These are phyloP conservation scores for Eucalyptus virginea DNA, from an alignment of 345 rosid species.

Conservation along the genomic window DNA sequence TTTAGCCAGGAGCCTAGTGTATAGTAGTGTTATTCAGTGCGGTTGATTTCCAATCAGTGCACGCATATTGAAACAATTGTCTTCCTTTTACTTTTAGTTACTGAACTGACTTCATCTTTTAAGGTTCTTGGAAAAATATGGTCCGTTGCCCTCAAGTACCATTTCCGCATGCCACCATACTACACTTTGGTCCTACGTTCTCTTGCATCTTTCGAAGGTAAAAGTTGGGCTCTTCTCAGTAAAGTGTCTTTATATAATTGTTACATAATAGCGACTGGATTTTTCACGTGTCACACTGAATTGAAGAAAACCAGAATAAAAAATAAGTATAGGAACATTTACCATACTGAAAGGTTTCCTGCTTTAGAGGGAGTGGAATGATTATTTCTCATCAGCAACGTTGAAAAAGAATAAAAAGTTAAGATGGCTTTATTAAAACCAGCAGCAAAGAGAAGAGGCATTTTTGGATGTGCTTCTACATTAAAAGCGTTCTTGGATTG, in stretches of 20 bases:
- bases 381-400: neutral
- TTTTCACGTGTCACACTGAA: neutral
- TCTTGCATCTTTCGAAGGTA: constrained; percentile 96
- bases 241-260: neutral
- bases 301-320: neutral
- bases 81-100: neutral
- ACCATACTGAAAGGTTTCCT: neutral
- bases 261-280: neutral
- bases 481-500: neutral
- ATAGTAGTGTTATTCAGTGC: neutral
- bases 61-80: neutral
- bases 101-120: neutral
- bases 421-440: neutral
- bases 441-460: neutral
- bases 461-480: neutral
- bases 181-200: constrained; percentile 92
- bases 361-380: neutral
- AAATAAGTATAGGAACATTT: neutral
- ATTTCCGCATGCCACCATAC: constrained; percentile 94
- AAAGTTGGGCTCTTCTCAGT: neutral
- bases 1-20: neutral
- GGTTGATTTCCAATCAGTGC: neutral
- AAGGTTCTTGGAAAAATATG: constrained; percentile 84
- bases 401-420: neutral
- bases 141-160: constrained; percentile 83